Base-by-base conservation (phyloP, 495 filamentous ascomycete genomes). In the Aspergillus olivimuriae region DNA sequence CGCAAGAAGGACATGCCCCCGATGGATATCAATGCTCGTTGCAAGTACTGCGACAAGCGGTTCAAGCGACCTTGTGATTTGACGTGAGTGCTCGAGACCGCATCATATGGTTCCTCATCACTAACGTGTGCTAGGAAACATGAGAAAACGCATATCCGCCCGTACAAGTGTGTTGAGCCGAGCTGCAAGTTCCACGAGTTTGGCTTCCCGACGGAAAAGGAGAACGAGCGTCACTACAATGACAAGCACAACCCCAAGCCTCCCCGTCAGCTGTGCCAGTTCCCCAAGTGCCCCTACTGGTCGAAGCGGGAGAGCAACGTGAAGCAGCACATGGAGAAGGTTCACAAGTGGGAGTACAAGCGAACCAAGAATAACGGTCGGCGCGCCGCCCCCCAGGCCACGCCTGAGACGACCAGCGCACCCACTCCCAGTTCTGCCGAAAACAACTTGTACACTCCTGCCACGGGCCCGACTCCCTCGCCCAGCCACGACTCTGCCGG, bases 281-380 rank as follows among this genome's bases (percentile, higher is more conserved):
- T 78, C 65, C 70, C 78, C 48, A 84, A 85, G 15, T 98, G 92
- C 75, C 78, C 84, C 1, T 98, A 97, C 67, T 81, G 87, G 54
- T 95, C 89, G 33, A 96, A 95, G 73, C 83, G 92, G 20, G 86
- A 95, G 69, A 92, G 86, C 62, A 98, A 98, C 66, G 94, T 89
- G 78, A 97, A 97, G 64, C 92, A 98, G 64, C 92, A 98, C 65
- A 98, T 98, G 92, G 92, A 98, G 70, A 98, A 97, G 62, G 82
- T 89, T 0, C 92, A 98, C 55, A 81, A 82, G 33, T 97, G 88
- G 82, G 71, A 73, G 3, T 98, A 98, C 50, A 78, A 86, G 49
- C 84, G 92, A 28, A 88, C 87, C 38, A 95, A 95, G 76, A 88
- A 84, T 66, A 95, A 94, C 51, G 82, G 81, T 32, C 48, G 47